These are phyloP conservation scores for Solanum medicagineum DNA, from an alignment of 257 asterid genomes.

Conservation along the genomic window DNA sequence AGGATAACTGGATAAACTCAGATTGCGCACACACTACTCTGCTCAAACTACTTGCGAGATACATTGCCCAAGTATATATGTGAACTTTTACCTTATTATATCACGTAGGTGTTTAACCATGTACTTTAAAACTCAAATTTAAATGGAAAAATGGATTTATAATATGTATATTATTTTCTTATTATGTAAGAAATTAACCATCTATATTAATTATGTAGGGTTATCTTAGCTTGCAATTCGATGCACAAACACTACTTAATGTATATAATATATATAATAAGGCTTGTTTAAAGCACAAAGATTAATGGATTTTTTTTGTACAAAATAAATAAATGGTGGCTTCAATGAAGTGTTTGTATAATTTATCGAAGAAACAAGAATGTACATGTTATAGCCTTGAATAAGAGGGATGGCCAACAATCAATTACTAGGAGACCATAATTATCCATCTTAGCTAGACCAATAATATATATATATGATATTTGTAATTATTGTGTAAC, in stretches of 20 bases:
- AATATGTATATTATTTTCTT: neutral
- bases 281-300: neutral
- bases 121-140: neutral
- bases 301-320: neutral
- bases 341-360: neutral
- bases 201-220: neutral
- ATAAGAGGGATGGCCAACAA: neutral
- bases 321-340: neutral
- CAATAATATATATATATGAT: too few species aligned
- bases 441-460: neutral
- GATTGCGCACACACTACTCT: accelerated
- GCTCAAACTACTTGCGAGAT: neutral
- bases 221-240: neutral
- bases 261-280: neutral
- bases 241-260: neutral
- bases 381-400: neutral
- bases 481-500: neutral
- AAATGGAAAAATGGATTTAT: neutral
- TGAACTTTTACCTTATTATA: neutral
- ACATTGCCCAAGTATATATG: too few species aligned
- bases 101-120: neutral
- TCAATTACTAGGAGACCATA: neutral
- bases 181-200: neutral
- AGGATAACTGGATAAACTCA: neutral
- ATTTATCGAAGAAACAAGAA: neutral